Base-by-base conservation (phyloP, 2,329 filamentous ascomycete species). In the Calonectria hongkongensis region DNA sequence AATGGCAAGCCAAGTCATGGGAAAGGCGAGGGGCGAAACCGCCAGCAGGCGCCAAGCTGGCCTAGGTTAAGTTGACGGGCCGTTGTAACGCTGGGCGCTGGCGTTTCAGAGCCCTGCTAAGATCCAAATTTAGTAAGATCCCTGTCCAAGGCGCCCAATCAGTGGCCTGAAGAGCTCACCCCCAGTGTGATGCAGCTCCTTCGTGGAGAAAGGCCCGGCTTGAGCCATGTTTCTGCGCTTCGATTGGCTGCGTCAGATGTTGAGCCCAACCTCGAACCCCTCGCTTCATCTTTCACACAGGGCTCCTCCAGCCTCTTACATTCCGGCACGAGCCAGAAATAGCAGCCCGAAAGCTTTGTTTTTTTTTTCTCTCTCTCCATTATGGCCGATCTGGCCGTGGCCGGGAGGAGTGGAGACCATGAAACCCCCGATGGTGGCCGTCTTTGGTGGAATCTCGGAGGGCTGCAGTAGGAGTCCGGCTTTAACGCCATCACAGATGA, bases 61-160 rank as follows among this genome's bases (percentile, higher is more conserved):
- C 67, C 66, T 51, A 72, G 60, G 66, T 68, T 47, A 48, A 68
- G 66, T 68, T 47, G 36, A 76, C 71, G 72, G 74, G 62, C 78
- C 73, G 76, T 75, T 77, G 78, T 72, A 73, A 76, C 71, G 72
- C 70, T 74, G 76, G 70, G 74, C 74, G 72, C 76, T 77, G 75
- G 75, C 74, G 80, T 82, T 82, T 80, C 80, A 82, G 72, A 78
- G 76, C 75, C 80, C 76, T 74, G 73, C 76, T 70, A 72, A 71
- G 74, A 73, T 65, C 78, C 79, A 81, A 80, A 82, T 79, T 81
- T 81, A 82, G 82, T 77, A 80, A 80, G 80, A 80, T 77, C 78
- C 78, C 73, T 79, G 77, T 62, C 76, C 75, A 72, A 74, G 70
- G 72, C 60, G 67, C 41, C 84, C 83, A 85, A 85, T 84, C 79